A percentile compares a stretch with the other conserved stretches of the same genome.
Conservation (phyloP, 192 early-diverging fungal species). For the Rhizophlyctis rosea region DNA sequence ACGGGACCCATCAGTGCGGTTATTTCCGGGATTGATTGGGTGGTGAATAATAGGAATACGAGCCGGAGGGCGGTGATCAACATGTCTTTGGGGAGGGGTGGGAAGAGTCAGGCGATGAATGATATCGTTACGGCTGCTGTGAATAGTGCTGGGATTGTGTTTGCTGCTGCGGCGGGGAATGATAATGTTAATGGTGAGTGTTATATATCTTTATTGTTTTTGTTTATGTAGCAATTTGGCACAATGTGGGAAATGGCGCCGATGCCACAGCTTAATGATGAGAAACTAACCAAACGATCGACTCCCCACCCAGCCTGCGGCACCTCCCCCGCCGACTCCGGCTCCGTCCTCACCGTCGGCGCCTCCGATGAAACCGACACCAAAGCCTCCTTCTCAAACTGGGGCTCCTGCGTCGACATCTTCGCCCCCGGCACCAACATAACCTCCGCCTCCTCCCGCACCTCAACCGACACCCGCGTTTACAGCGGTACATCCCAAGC, state of each 20-base stretch:
- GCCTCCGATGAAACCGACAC: conserved; percentile 22
- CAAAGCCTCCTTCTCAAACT: conserved; percentile 48
- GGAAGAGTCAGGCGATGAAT: not conserved
- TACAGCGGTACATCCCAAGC: conserved; percentile 61
- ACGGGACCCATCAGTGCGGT: conserved; percentile 43
- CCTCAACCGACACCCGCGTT: conserved; percentile 1
- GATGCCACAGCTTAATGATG: no score
- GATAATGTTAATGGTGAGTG: conserved; percentile 35
- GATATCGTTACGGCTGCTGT: conserved; percentile 1
- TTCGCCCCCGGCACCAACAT: conserved; percentile 63
- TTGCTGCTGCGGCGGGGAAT: conserved; percentile 63
- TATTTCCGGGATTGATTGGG: conserved; percentile 41
- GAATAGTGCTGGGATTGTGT: conserved; percentile 38
- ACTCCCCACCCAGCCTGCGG: conserved; percentile 10
- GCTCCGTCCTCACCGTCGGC: conserved; percentile 23
- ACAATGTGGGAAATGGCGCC: not conserved
- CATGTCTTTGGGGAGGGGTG: conserved; percentile 57
- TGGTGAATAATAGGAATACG: conserved; percentile 8
- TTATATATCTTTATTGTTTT: not conserved
- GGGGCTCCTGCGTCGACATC: conserved; percentile 56
- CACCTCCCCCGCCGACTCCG: conserved; percentile 16
- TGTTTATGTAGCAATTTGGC: not conserved
- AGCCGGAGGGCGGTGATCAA: conserved; percentile 46
- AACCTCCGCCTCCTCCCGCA: conserved; percentile 22
- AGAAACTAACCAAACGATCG: not conserved